Percentiles rank a stretch among this genome's conserved stretches.
phyloP scores from a whole-genome alignment of 305 asterid genomes.

The Nicotiana rustica region DNA sequence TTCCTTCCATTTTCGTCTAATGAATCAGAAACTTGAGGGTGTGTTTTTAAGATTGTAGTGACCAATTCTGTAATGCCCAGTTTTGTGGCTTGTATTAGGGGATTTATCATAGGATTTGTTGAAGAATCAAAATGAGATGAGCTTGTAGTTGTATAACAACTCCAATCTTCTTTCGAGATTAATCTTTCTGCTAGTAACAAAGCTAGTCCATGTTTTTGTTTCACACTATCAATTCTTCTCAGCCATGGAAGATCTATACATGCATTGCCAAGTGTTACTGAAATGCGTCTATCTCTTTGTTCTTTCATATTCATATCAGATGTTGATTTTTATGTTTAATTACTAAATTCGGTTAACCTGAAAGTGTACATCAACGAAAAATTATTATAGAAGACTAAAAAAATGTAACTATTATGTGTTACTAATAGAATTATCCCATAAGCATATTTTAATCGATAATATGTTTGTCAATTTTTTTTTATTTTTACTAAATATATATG shows the following conservation, averaged over 20 bases:
- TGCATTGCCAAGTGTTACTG: not conserved
- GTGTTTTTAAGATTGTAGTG: not conserved
- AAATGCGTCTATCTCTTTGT: too few species aligned
- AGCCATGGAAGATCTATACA: not conserved
- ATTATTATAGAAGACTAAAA: too few species aligned
- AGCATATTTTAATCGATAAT: too few species aligned
- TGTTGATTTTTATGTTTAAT: too few species aligned
- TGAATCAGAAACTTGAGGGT: not conserved
- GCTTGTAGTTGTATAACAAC: not conserved
- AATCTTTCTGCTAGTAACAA: not conserved
- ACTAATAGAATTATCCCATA: too few species aligned
- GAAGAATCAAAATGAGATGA: not conserved
- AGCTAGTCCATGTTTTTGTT: not conserved
- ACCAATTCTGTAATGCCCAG: not conserved
- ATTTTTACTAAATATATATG: too few species aligned
- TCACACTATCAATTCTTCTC: not conserved
- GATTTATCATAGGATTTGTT: not conserved
- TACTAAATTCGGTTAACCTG: too few species aligned
- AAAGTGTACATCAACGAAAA: too few species aligned
- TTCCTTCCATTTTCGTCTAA: not conserved
- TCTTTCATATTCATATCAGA: too few species aligned
- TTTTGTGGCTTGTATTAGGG: slow-evolving; percentile 1
- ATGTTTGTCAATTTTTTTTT: too few species aligned
- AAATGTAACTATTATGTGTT: too few species aligned
- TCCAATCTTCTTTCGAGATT: not conserved